Evolutionary conservation across 2,329 filamentous ascomycete species (phyloP).

Genomic region (Coniochaeta pulveracea): DNA sequence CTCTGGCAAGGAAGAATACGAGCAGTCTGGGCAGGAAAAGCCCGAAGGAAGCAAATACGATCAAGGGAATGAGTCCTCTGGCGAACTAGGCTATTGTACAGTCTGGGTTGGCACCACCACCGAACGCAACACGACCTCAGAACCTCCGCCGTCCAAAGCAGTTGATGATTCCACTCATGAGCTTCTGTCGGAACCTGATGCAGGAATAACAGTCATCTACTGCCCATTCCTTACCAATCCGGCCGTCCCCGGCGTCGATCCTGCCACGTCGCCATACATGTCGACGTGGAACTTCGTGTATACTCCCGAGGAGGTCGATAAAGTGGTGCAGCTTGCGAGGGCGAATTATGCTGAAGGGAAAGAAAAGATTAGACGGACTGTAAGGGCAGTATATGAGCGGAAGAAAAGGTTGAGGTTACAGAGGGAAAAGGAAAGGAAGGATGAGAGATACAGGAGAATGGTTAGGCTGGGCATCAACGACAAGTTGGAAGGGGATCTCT

Average conservation of each 20-base stretch:
- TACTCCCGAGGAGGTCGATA: conserved; percentile 79
- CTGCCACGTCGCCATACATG: conserved; percentile 72
- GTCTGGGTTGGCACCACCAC: conserved; percentile 85
- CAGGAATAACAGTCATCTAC: conserved; percentile 83
- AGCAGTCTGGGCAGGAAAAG: conserved; percentile 8
- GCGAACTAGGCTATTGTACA: conserved; percentile 81
- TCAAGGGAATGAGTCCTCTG: conserved; percentile 30
- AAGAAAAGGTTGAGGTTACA: conserved; percentile 62
- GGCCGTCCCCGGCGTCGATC: conserved; percentile 71
- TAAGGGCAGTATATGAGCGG: conserved; percentile 84
- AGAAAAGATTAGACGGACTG: conserved; percentile 64
- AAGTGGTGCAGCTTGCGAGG: conserved; percentile 67
- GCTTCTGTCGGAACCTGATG: conserved; percentile 61
- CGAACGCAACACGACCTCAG: conserved; percentile 48
- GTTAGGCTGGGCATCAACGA: conserved; percentile 39
- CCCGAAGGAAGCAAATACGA: conserved; percentile 24
- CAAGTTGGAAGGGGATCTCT: conserved; percentile 54
- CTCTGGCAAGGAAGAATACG: too few relatives aligned
- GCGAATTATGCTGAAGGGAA: conserved; percentile 81
- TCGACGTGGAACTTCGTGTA: conserved; percentile 98
- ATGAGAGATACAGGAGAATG: conserved; percentile 31
- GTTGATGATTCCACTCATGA: conserved; percentile 55
- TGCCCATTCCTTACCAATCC: conserved; percentile 80
- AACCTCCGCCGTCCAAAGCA: conserved; percentile 37
- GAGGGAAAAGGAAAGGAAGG: conserved; percentile 27